phyloP scores from a whole-genome alignment of 2,329 filamentous ascomycete species.

The Colletotrichum phormii region DNA sequence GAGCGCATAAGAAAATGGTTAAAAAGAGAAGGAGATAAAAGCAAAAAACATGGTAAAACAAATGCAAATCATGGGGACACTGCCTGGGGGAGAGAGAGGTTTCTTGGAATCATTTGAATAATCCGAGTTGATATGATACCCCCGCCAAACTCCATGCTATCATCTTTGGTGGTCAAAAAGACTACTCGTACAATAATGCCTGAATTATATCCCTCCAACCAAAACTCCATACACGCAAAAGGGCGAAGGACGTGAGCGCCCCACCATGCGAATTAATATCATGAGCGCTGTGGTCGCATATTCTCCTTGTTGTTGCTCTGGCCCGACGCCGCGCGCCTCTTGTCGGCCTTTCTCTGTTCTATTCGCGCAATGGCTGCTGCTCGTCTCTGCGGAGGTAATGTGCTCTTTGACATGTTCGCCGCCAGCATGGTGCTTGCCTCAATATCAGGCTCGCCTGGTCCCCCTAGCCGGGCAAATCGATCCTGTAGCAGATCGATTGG shows the following conservation, averaged over 20 bases:
- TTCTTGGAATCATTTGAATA: constrained; percentile 21
- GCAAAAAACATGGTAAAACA: constrained; percentile 11
- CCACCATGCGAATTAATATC: neutral
- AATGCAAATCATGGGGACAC: neutral
- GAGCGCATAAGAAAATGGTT: constrained; percentile 53
- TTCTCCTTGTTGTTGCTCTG: constrained; percentile 63
- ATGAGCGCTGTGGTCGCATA: constrained; percentile 48
- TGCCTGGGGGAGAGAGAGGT: constrained; percentile 10
- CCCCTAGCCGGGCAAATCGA: constrained; percentile 58
- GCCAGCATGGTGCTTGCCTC: constrained; percentile 47
- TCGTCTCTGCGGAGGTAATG: constrained; percentile 61
- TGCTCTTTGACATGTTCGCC: constrained; percentile 55
- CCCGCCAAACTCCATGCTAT: constrained; percentile 39
- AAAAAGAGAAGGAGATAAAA: neutral
- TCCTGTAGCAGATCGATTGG: constrained; percentile 59
- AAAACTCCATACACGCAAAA: constrained; percentile 16
- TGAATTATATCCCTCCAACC: constrained; percentile 25
- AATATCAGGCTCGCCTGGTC: constrained; percentile 50
- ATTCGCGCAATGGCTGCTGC: constrained; percentile 67
- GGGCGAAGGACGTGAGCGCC: constrained; percentile 27
- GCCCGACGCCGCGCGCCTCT: constrained; percentile 51
- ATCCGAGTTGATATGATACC: constrained; percentile 30
- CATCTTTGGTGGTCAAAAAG: constrained; percentile 8
- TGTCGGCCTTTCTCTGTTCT: constrained; percentile 65
- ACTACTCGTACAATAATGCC: constrained; percentile 30